Percentiles rank a stretch among this genome's conserved stretches.
phyloP scores from a whole-genome alignment of 1,139 yeast species.

The Arxiozyma slooffiae region DNA sequence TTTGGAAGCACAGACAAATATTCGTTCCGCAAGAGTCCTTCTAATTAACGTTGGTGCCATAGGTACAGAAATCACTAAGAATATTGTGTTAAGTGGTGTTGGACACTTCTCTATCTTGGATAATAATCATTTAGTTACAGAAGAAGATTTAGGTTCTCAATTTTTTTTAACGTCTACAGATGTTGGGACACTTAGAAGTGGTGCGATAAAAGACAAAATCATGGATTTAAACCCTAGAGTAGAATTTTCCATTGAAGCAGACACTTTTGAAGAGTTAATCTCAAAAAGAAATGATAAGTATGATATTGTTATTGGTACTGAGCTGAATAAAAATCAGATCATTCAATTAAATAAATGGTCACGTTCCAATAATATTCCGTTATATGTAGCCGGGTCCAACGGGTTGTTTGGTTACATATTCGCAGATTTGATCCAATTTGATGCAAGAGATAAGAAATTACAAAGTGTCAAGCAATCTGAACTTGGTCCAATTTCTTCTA shows the following conservation, averaged over 20 bases:
- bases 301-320: slow-evolving; percentile 71
- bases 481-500: slow-evolving; percentile 38
- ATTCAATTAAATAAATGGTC: slow-evolving; percentile 42
- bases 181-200: slow-evolving; percentile 46
- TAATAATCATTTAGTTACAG: slow-evolving; percentile 38
- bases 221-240: slow-evolving; percentile 76
- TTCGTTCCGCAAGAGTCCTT: slow-evolving; percentile 64
- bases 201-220: slow-evolving; percentile 45
- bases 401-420: slow-evolving; percentile 81
- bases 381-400: slow-evolving; percentile 59
- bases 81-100: slow-evolving; percentile 80
- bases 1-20: slow-evolving; percentile 75
- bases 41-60: slow-evolving; percentile 60
- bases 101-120: slow-evolving; percentile 71
- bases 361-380: slow-evolving; percentile 48
- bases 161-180: slow-evolving; percentile 61
- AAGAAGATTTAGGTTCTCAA: slow-evolving; percentile 64
- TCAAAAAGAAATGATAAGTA: slow-evolving; percentile 31
- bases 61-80: slow-evolving; percentile 74
- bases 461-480: slow-evolving; percentile 39
- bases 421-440: slow-evolving; percentile 64
- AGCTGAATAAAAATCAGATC: slow-evolving; percentile 38
- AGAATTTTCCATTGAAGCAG: slow-evolving; percentile 36
- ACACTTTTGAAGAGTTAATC: slow-evolving; percentile 27
- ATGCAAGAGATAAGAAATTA: slow-evolving; percentile 41